Evolutionary conservation across 371 early-diverging fungal genomes (phyloP), one percentile per base, ranked within the genome.

Genomic region (Apophysomyces ossiformis): DNA sequence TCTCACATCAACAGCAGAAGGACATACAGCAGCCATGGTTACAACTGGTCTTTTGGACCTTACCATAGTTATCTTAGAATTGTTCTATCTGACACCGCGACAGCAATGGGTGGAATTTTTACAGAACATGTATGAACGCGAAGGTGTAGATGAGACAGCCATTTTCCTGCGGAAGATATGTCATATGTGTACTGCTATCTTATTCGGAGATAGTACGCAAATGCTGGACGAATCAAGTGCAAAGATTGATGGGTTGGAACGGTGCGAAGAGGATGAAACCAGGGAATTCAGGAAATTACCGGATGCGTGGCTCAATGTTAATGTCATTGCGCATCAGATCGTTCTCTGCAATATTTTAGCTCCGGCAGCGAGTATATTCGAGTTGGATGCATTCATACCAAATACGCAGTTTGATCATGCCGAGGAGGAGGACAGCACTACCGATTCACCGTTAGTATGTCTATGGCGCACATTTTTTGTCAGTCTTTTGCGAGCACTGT

Each of bases 401-500:
- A 58, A 46, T 1, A 71, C 71, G 32, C 43, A 57, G 5, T 12
- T 57, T 18, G 66, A 65, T 1, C 59, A 69, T n/a, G 39, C 64
- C 9, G 60, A 65, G 2, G 61, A 73, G 46, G 43, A 37, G 4
- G 62, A 62, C 7, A 54, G 46, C 18, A 21, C 2, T 16, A n/a
- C 39, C 43, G 45, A 18, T 36, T 37, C 37, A 12, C 36, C 21
- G 12, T 62, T 68, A 3, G 70, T 71, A 57, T 60, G 63, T 16
- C 60, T 90, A 7, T 90, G 91, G 91, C 67, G 74, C 8, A 77
- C 85, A 15, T 89, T 78, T 59, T 89, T 89, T 66, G 71, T 75
- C 8, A 78, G 79, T 3, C 58, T 90, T 7, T 65, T 91, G 9
- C 74, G 85, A 8, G 77, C 89, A 7, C 71, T 92, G 6, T 85